Evolutionary conservation across 179 eudicot species (phyloP).

Genomic region (Pouteria campechiana): DNA sequence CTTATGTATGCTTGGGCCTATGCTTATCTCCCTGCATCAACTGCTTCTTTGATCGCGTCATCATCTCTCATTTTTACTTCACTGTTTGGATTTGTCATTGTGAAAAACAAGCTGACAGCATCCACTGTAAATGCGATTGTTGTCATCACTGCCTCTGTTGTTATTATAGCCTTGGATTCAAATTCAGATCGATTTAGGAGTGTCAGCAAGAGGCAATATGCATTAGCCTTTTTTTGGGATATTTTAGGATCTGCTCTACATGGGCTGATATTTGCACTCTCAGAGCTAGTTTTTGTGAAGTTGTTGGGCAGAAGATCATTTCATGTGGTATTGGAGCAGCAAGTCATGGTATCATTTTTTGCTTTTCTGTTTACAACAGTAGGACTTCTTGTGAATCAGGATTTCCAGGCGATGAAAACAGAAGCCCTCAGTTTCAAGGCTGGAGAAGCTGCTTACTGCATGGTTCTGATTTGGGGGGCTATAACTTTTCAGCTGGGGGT

Average conservation of each 20-base stretch:
- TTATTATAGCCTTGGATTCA: constrained; percentile 71
- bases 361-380: constrained; percentile 65
- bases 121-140: constrained; percentile 61
- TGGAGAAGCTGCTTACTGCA: constrained; percentile 36
- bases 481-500: constrained; percentile 74
- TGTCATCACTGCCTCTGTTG: constrained; percentile 65
- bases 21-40: constrained; percentile 92
- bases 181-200: constrained; percentile 48
- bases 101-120: constrained; percentile 62
- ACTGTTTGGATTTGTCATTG: constrained; percentile 61
- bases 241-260: constrained; percentile 71
- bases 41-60: constrained; percentile 80
- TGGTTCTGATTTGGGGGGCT: constrained; percentile 67
- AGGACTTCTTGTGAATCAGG: constrained; percentile 33
- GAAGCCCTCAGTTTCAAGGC: constrained; percentile 60
- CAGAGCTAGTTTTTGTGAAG: constrained; percentile 65
- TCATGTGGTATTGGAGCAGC: constrained; percentile 87
- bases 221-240: constrained; percentile 58
- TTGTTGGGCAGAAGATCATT: constrained; percentile 53
- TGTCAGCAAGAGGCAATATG: constrained; percentile 39
- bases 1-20: constrained; percentile 89
- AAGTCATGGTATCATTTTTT: constrained; percentile 74
- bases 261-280: constrained; percentile 82
- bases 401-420: constrained; percentile 41
- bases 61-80: constrained; percentile 70